phyloP scores from a whole-genome alignment of 1,139 yeast genomes.

The Sugiyamaella paludigena region DNA sequence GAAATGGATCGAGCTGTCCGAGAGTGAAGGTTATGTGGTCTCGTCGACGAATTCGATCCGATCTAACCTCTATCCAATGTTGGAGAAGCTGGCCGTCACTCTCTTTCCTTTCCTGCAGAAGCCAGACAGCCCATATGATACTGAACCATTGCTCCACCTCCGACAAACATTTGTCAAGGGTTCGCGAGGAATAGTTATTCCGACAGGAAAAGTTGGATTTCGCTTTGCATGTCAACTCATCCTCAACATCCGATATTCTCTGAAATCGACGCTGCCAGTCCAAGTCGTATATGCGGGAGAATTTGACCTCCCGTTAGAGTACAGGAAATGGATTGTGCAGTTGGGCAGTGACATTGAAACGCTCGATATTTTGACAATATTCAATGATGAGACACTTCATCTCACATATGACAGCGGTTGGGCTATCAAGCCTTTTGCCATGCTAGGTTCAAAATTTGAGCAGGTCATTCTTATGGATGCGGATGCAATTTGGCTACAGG shows the following conservation, averaged over 20 bases:
- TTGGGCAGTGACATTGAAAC: background rate
- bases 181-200: constrained; percentile 8
- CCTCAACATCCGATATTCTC: background rate
- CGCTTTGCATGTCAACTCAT: constrained; percentile 7
- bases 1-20: constrained; percentile 6
- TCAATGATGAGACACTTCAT: constrained; percentile 1
- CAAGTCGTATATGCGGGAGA: constrained; percentile 8
- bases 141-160: constrained; percentile 1
- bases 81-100: constrained; percentile 3
- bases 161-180: constrained; percentile 2
- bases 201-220: background rate
- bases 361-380: background rate
- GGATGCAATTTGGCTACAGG: constrained; percentile 8
- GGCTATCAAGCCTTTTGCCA: constrained; percentile 11
- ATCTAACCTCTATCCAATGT: constrained; percentile 1
- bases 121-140: background rate
- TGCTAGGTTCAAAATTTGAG: constrained; percentile 3
- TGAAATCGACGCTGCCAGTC: constrained; percentile 7
- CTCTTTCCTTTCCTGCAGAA: constrained; percentile 2
- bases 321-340: background rate
- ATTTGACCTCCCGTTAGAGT: constrained; percentile 3
- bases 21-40: constrained; percentile 4
- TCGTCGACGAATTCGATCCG: too few species aligned
- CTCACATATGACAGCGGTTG: constrained; percentile 5
- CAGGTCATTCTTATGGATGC: constrained; percentile 9